Conservation (phyloP, 2,329 filamentous ascomycete genomes). For the Trichocomaceae sp. region DNA sequence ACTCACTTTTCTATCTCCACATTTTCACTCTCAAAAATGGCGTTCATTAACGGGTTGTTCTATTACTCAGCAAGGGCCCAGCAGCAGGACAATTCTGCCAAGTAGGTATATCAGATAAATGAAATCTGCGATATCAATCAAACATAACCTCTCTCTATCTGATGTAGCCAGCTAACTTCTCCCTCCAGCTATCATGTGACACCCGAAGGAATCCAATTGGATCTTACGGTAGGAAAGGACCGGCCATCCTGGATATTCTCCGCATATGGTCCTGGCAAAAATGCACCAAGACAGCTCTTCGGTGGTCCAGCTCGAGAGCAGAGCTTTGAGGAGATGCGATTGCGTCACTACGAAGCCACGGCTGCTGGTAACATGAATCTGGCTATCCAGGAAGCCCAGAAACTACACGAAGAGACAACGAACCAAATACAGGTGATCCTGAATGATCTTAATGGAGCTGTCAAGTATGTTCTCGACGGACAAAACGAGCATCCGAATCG, state of each 20-base stretch:
- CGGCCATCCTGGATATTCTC: conserved; percentile 81
- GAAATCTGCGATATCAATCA: background rate
- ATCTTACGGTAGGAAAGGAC: conserved; percentile 57
- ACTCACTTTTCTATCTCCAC: background rate
- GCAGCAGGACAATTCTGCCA: conserved; percentile 9
- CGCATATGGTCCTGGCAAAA: conserved; percentile 69
- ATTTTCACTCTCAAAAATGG: background rate
- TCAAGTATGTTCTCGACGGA: conserved; percentile 60
- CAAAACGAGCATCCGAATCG: conserved; percentile 70
- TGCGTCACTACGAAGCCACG: conserved; percentile 61
- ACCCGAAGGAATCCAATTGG: conserved; percentile 55
- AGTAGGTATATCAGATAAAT: background rate
- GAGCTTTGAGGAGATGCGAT: conserved; percentile 78
- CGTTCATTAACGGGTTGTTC: background rate
- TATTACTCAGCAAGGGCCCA: conserved; percentile 3
- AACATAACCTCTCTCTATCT: background rate
- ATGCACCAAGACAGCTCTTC: conserved; percentile 76
- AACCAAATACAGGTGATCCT: conserved; percentile 67
- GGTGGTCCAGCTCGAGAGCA: conserved; percentile 73
- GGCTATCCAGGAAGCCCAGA: conserved; percentile 47
- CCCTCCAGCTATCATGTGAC: conserved; percentile 48
- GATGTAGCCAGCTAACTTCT: background rate
- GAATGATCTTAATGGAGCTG: conserved; percentile 63
- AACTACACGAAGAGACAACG: conserved; percentile 57
- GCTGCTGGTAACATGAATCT: conserved; percentile 54